Base-by-base conservation (phyloP, 2,329 filamentous ascomycete species). In the Blastomyces gilchristii region DNA sequence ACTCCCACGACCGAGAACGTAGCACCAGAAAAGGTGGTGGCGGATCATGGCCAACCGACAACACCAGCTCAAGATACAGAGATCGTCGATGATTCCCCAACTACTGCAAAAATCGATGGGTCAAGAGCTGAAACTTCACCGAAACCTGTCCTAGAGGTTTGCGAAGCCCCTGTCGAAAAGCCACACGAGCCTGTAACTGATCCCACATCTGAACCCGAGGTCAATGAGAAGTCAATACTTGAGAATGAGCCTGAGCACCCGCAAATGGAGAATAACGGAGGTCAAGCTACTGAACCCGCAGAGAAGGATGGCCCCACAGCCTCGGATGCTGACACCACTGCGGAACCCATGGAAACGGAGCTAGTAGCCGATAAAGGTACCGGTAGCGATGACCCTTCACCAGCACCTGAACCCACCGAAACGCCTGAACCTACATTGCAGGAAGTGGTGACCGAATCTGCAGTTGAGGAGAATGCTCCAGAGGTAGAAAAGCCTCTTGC, bases 61-160 rank as follows among this genome's bases (percentile, higher is more conserved):
- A 62, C 50, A 58, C 57, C 66, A 16, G 62, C 50, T 53, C 52
- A 69, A 50, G 59, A 61, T 22, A 31, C 62, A 7, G 67, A 63
- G 56, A 59, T 54, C 22, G 59, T 57, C 9, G 56, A 64, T 25
- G 60, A 64, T 18, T 28, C 63, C 9, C 64, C 62, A 56, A 39
- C 59, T 22, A 14, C 49, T 12, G 61, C 61, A 16, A 59, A 66
- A 41, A 58, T 7, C 16, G 60, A 57, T 11, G 31, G 16, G 18
- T 12, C 31, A 8, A 41, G 25, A 41, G 28, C 22, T 14, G 49
- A 34, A 12, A 9, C 50, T 1, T 18, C 64, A 28, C 7, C 56
- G 8, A 45, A 58, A 9, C 12, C n/a, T 22, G 43, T 25, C 5
- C 5, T 28, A 9, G 43, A 65, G 22, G 3, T 41, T 47, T 4